phyloP scores from a whole-genome alignment of 2,329 filamentous ascomycete genomes.

The Sclerotinia borealis region DNA sequence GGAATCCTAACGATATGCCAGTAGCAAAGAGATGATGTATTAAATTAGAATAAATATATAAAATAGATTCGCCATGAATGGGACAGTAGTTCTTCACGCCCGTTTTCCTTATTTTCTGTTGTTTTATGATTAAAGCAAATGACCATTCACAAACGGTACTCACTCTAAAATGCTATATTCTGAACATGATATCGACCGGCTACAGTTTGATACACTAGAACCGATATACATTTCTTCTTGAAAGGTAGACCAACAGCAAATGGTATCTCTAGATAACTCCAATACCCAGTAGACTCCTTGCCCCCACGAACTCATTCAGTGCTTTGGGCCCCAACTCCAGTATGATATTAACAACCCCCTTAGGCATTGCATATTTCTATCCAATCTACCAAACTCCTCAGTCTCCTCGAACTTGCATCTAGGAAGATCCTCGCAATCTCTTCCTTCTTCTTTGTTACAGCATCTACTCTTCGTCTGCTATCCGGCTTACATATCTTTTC shows the following conservation, averaged over 20 bases:
- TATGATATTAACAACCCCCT: neutral
- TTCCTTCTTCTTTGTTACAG: slow-evolving; percentile 24
- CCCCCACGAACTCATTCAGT: neutral
- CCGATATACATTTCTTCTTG: neutral
- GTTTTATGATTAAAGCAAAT: neutral
- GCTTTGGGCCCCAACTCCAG: neutral
- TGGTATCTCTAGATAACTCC: slow-evolving; percentile 9
- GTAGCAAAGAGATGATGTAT: neutral
- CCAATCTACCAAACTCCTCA: slow-evolving; percentile 27
- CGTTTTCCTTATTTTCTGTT: neutral
- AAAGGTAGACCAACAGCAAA: neutral
- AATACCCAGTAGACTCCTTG: neutral
- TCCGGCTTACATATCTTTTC: slow-evolving; percentile 36
- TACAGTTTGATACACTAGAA: neutral
- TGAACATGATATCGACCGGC: neutral
- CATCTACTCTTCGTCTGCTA: slow-evolving; percentile 38
- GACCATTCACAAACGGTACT: no score
- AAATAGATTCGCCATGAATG: neutral
- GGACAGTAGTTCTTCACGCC: neutral
- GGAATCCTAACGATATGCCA: slow-evolving; percentile 12
- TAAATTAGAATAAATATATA: neutral
- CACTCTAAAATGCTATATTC: neutral
- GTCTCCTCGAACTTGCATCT: slow-evolving; percentile 31
- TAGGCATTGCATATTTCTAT: slow-evolving; percentile 12
- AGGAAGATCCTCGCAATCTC: slow-evolving; percentile 24